These are phyloP conservation scores for Clausena lansium DNA, from an alignment of 345 rosid genomes.

Conservation along the genomic window DNA sequence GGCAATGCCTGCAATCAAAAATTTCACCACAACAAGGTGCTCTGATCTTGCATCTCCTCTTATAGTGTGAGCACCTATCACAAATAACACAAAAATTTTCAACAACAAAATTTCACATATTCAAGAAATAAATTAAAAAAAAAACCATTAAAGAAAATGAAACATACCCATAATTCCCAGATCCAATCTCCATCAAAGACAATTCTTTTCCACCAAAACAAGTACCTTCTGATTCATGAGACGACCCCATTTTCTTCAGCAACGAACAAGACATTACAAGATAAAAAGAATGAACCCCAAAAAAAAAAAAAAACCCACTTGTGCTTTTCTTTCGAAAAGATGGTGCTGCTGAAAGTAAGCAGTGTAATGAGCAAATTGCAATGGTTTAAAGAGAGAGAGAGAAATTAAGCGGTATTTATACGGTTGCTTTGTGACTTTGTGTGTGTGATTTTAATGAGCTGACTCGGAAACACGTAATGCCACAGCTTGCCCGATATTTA, in stretches of 20 bases:
- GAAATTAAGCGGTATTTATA: not conserved
- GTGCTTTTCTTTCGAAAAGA: not conserved
- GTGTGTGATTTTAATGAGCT: slow-evolving; percentile 1
- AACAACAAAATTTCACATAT: not conserved
- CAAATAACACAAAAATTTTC: not conserved
- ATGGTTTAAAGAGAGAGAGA: not conserved
- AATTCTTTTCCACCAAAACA: slow-evolving; percentile 14
- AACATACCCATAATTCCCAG: slow-evolving; percentile 66
- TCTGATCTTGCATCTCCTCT: slow-evolving; percentile 77
- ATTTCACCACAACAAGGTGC: slow-evolving; percentile 86
- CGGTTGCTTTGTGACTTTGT: not conserved
- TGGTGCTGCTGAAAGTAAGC: not conserved
- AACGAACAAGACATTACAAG: not conserved
- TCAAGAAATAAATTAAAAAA: not conserved
- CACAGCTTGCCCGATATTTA: slow-evolving; percentile 12
- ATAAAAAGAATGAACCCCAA: not conserved
- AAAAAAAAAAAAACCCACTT: not conserved
- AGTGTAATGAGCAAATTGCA: not conserved
- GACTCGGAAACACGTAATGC: slow-evolving; percentile 7
- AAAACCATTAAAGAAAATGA: not conserved
- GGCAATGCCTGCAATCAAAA: slow-evolving; percentile 90
- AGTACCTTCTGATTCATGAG: not conserved
- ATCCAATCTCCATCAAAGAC: slow-evolving; percentile 40
- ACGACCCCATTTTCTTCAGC: slow-evolving; percentile 16
- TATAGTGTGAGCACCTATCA: slow-evolving; percentile 75